Conservation (phyloP, 2,329 filamentous ascomycete genomes). For the Aspergillus bombycis region DNA sequence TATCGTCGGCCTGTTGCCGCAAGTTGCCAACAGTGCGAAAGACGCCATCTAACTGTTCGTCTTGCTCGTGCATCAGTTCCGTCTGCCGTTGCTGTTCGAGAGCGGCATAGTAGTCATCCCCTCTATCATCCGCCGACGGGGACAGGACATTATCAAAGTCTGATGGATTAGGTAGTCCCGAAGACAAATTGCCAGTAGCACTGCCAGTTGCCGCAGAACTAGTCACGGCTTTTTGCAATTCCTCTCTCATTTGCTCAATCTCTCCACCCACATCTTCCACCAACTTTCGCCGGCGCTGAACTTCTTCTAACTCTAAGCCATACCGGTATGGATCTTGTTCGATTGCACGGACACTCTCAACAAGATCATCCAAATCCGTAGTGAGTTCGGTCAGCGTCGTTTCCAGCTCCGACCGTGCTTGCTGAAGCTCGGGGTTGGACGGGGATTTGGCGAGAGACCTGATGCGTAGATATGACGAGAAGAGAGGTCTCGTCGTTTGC, state of each 20-base stretch:
- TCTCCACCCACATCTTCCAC: constrained; percentile 89
- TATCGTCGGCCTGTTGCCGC: constrained; percentile 86
- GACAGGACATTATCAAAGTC: constrained; percentile 53
- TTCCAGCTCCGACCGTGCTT: constrained; percentile 74
- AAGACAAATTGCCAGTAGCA: background rate
- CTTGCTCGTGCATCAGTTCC: constrained; percentile 92
- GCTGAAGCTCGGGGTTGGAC: constrained; percentile 69
- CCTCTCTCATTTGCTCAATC: constrained; percentile 84
- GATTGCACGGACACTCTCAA: constrained; percentile 82
- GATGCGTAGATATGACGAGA: constrained; percentile 94
- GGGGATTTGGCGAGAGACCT: constrained; percentile 76
- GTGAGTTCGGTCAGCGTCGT: constrained; percentile 74
- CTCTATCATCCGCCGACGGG: constrained; percentile 49
- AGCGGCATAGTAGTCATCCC: constrained; percentile 70
- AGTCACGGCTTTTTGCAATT: constrained; percentile 67
- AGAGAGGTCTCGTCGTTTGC: constrained; percentile 78
- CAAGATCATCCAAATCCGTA: constrained; percentile 85
- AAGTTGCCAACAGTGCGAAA: constrained; percentile 92
- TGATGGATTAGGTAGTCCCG: constrained; percentile 62
- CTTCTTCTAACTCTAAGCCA: constrained; percentile 81
- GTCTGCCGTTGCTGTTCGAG: constrained; percentile 91
- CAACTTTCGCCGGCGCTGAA: constrained; percentile 75
- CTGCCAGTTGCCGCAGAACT: constrained; percentile 31
- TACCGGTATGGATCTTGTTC: constrained; percentile 86
- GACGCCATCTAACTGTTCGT: constrained; percentile 88